phyloP scores from a whole-genome alignment of 441 rosid genomes.

The Syzygium syzygioides region DNA sequence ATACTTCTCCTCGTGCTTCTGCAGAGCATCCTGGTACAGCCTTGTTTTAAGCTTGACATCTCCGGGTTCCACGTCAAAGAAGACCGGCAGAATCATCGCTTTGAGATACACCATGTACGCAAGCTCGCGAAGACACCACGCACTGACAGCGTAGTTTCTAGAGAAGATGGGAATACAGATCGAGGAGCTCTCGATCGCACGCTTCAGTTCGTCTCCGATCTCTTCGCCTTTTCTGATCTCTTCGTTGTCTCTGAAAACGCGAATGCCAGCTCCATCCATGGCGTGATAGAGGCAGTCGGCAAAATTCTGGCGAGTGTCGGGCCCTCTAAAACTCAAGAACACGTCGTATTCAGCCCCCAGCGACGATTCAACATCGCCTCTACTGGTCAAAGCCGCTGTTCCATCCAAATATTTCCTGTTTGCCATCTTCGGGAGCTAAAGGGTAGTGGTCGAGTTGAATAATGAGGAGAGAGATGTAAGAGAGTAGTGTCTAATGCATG shows the following conservation, averaged over 20 bases:
- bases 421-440: not conserved
- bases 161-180: not conserved
- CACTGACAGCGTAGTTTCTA: not conserved
- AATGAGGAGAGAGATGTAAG: not conserved
- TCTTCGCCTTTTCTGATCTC: not conserved
- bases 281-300: not conserved
- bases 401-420: not conserved
- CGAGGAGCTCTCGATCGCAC: not conserved
- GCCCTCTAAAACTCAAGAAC: not conserved
- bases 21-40: not conserved
- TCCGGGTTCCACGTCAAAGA: not conserved
- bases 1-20: not conserved
- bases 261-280: not conserved
- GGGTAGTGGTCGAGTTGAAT: not conserved
- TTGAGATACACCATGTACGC: not conserved
- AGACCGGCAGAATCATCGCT: not conserved
- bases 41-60: not conserved
- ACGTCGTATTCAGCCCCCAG: not conserved
- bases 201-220: not conserved
- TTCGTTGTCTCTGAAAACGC: not conserved
- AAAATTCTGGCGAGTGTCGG: not conserved
- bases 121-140: not conserved
- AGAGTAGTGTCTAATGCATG: too few species aligned
- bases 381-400: fast-evolving
- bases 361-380: not conserved